Evolutionary conservation across 352 stramenopile genomes (phyloP).

Genomic region (Phytophthora crassamura): DNA sequence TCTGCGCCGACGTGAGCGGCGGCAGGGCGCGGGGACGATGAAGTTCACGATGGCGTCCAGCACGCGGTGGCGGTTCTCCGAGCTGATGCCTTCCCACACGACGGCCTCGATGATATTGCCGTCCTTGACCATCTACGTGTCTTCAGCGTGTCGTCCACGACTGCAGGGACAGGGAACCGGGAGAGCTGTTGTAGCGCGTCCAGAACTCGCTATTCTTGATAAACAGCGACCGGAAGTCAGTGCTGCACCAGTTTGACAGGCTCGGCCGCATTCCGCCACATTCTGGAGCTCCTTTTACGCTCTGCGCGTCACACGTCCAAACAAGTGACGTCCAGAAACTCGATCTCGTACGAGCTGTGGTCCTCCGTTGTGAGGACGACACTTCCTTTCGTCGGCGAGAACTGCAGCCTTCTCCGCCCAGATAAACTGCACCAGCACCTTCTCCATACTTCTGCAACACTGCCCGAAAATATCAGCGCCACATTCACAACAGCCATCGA

Average conservation of each 20-base stretch:
- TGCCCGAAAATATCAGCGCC: no score
- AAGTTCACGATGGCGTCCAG: constrained; percentile 78
- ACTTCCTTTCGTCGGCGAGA: constrained; percentile 57
- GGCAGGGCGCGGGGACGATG: constrained; percentile 72
- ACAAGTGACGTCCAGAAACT: constrained; percentile 83
- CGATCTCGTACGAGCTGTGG: constrained; percentile 67
- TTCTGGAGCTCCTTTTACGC: constrained; percentile 78
- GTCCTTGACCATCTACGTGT: constrained; percentile 84
- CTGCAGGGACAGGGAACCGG: constrained; percentile 65
- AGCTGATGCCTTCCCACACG: constrained; percentile 84
- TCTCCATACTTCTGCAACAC: no score
- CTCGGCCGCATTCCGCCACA: constrained; percentile 62
- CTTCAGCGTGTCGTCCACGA: constrained; percentile 64
- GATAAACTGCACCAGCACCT: constrained; percentile 86
- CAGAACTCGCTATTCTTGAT: constrained; percentile 86
- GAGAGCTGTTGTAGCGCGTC: constrained; percentile 88
- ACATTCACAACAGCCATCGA: no score
- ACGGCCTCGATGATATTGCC: constrained; percentile 90
- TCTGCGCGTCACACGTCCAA: constrained; percentile 65
- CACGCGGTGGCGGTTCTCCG: constrained; percentile 74
- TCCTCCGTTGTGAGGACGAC: constrained; percentile 73
- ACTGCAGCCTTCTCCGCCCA: constrained; percentile 68
- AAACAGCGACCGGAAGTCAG: constrained; percentile 80
- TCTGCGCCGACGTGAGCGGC: constrained; percentile 51
- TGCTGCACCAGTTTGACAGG: constrained; percentile 67